Conservation (phyloP, 768 basidiomycete species). For the Agrocybe pediades region DNA sequence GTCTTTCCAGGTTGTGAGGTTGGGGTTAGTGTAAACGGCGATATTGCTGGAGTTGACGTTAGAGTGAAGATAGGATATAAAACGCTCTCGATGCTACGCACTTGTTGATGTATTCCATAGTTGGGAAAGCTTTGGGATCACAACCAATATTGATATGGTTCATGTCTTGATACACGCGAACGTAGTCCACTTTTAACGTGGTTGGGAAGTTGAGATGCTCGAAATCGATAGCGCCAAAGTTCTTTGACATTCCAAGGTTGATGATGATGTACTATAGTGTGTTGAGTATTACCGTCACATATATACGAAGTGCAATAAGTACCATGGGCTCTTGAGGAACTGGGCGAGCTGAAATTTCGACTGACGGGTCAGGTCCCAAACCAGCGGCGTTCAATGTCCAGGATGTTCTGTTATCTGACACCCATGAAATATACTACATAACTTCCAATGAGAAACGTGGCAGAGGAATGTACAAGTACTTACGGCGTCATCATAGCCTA, state of each 20-base stretch:
- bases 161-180: conserved; percentile 72
- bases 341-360: conserved; percentile 65
- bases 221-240: conserved; percentile 76
- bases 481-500: conserved; percentile 68
- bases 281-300: not conserved
- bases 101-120: conserved; percentile 67
- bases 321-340: conserved; percentile 89
- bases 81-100: conserved; percentile 30
- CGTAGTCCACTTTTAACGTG: conserved; percentile 46
- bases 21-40: conserved; percentile 73
- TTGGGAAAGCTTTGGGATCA: conserved; percentile 66
- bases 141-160: conserved; percentile 70
- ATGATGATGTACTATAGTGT: conserved; percentile 71
- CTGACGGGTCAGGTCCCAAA: conserved; percentile 59
- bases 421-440: conserved; percentile 81
- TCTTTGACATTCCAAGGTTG: conserved; percentile 82
- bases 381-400: conserved; percentile 82
- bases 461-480: conserved; percentile 23
- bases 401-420: conserved; percentile 61
- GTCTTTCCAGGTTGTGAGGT: conserved; percentile 53
- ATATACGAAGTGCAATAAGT: conserved; percentile 4
- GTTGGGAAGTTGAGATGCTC: conserved; percentile 67
- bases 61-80: not conserved
- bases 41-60: conserved; percentile 39
- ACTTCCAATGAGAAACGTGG: not conserved